Percentiles rank a stretch among this genome's conserved stretches.
phyloP scores from a whole-genome alignment of 2,329 filamentous ascomycete genomes.

The Alternaria gaisen region DNA sequence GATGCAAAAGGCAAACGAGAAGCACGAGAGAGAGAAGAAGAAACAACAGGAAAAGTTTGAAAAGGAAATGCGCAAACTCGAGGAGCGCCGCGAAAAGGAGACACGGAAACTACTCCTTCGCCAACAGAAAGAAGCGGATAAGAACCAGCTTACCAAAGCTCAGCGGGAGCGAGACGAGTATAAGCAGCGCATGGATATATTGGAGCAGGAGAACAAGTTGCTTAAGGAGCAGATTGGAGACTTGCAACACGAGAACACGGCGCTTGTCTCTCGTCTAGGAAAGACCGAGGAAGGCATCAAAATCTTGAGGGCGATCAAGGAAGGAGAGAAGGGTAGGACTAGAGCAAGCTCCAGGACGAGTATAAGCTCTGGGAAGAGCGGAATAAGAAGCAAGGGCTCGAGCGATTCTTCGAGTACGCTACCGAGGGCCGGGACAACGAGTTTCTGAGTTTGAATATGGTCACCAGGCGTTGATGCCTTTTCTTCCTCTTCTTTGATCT shows the following conservation, averaged over 20 bases:
- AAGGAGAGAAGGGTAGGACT: slow-evolving; percentile 30
- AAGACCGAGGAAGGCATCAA: slow-evolving; percentile 49
- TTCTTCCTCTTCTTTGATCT: not conserved
- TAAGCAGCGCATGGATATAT: slow-evolving; percentile 55
- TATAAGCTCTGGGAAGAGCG: slow-evolving; percentile 32
- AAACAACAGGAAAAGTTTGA: slow-evolving; percentile 55
- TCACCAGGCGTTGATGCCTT: not conserved
- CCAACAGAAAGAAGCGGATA: slow-evolving; percentile 67
- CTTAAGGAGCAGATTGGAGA: slow-evolving; percentile 62
- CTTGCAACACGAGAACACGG: slow-evolving; percentile 67
- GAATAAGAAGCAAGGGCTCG: slow-evolving; percentile 20
- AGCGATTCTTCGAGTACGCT: slow-evolving; percentile 18
- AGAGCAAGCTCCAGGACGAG: slow-evolving; percentile 41
- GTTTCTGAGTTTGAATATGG: not conserved
- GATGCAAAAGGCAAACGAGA: slow-evolving; percentile 68
- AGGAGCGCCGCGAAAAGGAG: slow-evolving; percentile 72
- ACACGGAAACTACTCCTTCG: slow-evolving; percentile 71
- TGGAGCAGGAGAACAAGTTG: slow-evolving; percentile 60
- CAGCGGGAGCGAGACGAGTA: slow-evolving; percentile 60
- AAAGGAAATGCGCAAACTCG: slow-evolving; percentile 66
- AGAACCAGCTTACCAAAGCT: slow-evolving; percentile 57
- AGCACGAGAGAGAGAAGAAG: slow-evolving; percentile 65
- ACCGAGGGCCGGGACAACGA: slow-evolving; percentile 21
- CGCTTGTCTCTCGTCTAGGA: slow-evolving; percentile 57
- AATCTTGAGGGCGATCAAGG: slow-evolving; percentile 44